Conservation (phyloP, 1,284 basidiomycete species). For the Tilletia caries region DNA sequence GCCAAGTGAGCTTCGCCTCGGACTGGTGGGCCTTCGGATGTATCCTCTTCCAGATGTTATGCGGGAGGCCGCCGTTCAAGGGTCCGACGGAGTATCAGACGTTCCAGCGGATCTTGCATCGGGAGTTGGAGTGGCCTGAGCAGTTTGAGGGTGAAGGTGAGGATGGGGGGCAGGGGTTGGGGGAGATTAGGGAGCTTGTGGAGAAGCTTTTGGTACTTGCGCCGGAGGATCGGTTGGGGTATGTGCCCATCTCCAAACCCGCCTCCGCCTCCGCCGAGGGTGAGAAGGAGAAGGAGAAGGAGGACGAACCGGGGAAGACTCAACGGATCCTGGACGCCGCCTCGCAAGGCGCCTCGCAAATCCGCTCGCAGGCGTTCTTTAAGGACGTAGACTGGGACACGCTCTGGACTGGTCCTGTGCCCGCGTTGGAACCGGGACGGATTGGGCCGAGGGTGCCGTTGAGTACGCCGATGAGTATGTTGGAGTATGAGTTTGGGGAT, state of each 20-base stretch:
- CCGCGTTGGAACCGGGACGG: constrained; percentile 13
- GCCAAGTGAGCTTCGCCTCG: constrained; percentile 57
- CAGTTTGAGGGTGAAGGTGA: constrained; percentile 56
- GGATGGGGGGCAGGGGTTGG: constrained; percentile 47
- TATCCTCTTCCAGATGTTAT: constrained; percentile 60
- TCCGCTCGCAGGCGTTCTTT: constrained; percentile 41
- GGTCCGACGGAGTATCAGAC: constrained; percentile 62
- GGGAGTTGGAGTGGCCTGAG: constrained; percentile 58
- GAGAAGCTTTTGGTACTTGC: constrained; percentile 22
- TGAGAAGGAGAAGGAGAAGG: too few relatives aligned
- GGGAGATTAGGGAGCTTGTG: constrained; percentile 56
- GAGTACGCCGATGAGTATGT: neutral
- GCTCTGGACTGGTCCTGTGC: constrained; percentile 31
- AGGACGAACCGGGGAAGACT: too few relatives aligned
- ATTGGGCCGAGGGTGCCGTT: too few relatives aligned
- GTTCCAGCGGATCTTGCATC: constrained; percentile 61
- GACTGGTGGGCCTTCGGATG: constrained; percentile 64
- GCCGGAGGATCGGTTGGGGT: neutral
- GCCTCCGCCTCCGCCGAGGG: constrained; percentile 20
- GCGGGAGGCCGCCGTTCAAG: constrained; percentile 61
- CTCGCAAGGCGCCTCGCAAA: constrained; percentile 13
- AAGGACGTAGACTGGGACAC: constrained; percentile 26
- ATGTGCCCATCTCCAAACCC: neutral
- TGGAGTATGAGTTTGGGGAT: neutral
- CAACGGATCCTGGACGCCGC: too few relatives aligned